phyloP scores from a whole-genome alignment of 164 flowering plant genomes.

The Vitis riparia region DNA sequence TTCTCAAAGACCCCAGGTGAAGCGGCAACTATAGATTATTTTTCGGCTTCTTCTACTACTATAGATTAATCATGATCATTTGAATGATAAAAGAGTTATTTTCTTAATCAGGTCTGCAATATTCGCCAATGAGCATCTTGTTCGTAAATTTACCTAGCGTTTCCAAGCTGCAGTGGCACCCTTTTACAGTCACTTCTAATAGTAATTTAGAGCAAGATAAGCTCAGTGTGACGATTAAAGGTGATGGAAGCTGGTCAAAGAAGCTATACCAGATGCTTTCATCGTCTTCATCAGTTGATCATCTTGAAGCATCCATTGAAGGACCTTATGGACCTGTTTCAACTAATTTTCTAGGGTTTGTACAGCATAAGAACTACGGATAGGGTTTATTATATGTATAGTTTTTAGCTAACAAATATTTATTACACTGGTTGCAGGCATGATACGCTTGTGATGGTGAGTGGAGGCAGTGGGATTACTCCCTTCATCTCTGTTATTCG shows the following conservation, averaged over 20 bases:
- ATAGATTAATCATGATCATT: background rate
- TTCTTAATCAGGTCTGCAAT: conserved; percentile 40
- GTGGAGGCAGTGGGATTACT: conserved; percentile 37
- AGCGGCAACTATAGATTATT: background rate
- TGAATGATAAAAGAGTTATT: background rate
- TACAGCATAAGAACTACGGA: background rate
- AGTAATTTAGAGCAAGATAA: conserved; percentile 44
- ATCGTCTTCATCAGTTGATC: conserved; percentile 41
- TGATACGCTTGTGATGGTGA: conserved; percentile 28
- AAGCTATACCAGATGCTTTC: conserved; percentile 48
- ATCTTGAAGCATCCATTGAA: conserved; percentile 62
- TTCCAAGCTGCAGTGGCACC: conserved; percentile 70
- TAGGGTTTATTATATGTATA: too few species aligned
- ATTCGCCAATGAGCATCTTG: conserved; percentile 49
- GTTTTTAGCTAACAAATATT: too few species aligned
- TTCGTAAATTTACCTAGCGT: conserved; percentile 50
- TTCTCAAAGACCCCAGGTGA: conserved; percentile 69
- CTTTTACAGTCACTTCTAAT: conserved; percentile 50
- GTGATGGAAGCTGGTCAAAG: conserved; percentile 50
- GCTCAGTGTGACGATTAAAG: conserved; percentile 47
- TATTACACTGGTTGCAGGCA: conserved; percentile 12
- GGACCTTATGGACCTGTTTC: conserved; percentile 86
- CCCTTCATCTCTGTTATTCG: conserved; percentile 32
- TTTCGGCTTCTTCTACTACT: background rate
- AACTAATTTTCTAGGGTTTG: conserved; percentile 49